phyloP scores from a whole-genome alignment of 2,329 filamentous ascomycete species.

The Blastomyces percursus region DNA sequence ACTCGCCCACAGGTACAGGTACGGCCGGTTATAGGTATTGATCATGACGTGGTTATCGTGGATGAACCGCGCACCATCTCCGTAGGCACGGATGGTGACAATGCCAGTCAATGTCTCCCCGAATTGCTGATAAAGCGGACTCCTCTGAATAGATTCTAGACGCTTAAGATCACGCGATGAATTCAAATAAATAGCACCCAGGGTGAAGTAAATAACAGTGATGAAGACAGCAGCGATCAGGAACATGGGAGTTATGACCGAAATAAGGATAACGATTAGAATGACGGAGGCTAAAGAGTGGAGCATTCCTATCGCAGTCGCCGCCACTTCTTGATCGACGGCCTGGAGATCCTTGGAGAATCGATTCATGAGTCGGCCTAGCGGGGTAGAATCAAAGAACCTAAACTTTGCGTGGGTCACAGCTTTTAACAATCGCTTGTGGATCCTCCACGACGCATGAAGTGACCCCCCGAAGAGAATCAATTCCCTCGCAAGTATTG shows the following conservation, averaged over 20 bases:
- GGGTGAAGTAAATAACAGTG: slow-evolving; percentile 64
- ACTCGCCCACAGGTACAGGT: slow-evolving; percentile 91
- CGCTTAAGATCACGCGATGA: slow-evolving; percentile 94
- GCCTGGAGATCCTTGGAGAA: slow-evolving; percentile 97
- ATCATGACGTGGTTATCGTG: slow-evolving; percentile 79
- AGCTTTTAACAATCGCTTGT: slow-evolving; percentile 63
- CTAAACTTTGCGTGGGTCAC: slow-evolving; percentile 87
- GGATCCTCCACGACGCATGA: slow-evolving; percentile 73
- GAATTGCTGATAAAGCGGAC: slow-evolving; percentile 94
- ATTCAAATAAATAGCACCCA: slow-evolving; percentile 79
- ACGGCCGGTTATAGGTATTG: slow-evolving; percentile 83
- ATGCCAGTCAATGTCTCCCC: slow-evolving; percentile 91
- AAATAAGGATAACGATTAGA: slow-evolving; percentile 80
- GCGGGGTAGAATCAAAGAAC: slow-evolving; percentile 93
- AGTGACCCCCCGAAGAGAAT: slow-evolving; percentile 90
- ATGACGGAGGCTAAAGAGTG: slow-evolving; percentile 59
- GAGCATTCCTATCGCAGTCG: slow-evolving; percentile 68
- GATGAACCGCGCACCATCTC: slow-evolving; percentile 86
- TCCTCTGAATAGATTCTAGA: slow-evolving; percentile 85
- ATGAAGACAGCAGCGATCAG: slow-evolving; percentile 80
- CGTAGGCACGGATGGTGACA: slow-evolving; percentile 92
- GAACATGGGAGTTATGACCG: slow-evolving; percentile 80
- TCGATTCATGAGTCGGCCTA: slow-evolving; percentile 94
- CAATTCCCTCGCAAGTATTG: slow-evolving; percentile 71
- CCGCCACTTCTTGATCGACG: slow-evolving; percentile 90